These are phyloP conservation scores for Lepidopterella palustris DNA, from an alignment of 495 filamentous ascomycete species.

Conservation along the genomic window DNA sequence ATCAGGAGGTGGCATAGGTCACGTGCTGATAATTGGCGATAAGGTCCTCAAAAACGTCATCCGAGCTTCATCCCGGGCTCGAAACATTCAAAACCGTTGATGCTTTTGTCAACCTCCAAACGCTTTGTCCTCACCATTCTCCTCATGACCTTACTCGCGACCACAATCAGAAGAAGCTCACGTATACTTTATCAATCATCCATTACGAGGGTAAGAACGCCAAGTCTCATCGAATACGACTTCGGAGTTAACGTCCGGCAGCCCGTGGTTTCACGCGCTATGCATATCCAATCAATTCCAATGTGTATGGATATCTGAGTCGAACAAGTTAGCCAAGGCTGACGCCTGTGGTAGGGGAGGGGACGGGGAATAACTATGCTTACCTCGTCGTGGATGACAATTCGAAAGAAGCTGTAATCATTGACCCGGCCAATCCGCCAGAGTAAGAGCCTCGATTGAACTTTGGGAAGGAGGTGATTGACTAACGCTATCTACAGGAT, in stretches of 20 bases:
- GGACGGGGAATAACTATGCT: constrained; percentile 89
- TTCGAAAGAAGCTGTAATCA: constrained; percentile 84
- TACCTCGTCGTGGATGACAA: constrained; percentile 91
- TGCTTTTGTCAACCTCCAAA: not conserved
- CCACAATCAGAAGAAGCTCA: constrained; percentile 12
- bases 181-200: not conserved
- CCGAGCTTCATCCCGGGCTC: not conserved
- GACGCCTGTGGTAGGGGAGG: constrained; percentile 62
- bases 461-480: too few relatives aligned
- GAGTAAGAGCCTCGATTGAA: constrained; percentile 76
- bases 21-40: not conserved
- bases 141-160: constrained; percentile 26
- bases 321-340: not conserved
- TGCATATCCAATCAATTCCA: constrained; percentile 96
- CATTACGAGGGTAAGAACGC: constrained; percentile 14
- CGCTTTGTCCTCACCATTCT: constrained; percentile 2
- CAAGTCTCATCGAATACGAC: not conserved
- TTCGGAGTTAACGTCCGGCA: constrained; percentile 9
- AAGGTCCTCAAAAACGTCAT: not conserved
- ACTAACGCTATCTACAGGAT: constrained; percentile 57
- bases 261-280: constrained; percentile 41
- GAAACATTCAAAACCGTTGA: not conserved
- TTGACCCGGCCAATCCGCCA: constrained; percentile 86
- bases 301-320: constrained; percentile 68
- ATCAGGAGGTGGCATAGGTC: too few relatives aligned